Evolutionary conservation across 768 basidiomycete genomes (phyloP).

Genomic region (Tricholoma sp.): DNA sequence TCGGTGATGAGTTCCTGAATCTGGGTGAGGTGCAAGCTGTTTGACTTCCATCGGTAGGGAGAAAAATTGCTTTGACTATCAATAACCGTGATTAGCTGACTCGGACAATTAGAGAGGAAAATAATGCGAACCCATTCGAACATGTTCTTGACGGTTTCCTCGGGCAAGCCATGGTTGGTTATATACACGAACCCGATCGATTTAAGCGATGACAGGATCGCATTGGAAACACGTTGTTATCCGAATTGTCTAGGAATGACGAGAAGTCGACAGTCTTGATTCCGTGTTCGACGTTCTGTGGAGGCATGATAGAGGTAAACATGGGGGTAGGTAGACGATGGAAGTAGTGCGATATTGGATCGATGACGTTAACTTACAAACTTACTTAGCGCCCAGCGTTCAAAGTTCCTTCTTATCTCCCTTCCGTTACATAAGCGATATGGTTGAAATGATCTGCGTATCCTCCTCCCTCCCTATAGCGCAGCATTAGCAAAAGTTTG

Average conservation of each 20-base stretch:
- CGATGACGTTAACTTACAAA: too few species aligned
- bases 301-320: neutral
- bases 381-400: too few species aligned
- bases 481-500: too few species aligned
- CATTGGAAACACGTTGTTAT: slow-evolving; percentile 34
- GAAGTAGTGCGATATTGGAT: neutral
- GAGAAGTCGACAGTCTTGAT: slow-evolving; percentile 32
- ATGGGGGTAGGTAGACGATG: slow-evolving; percentile 21
- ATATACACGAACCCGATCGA: slow-evolving; percentile 45
- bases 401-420: too few species aligned
- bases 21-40: slow-evolving; percentile 40
- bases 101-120: neutral
- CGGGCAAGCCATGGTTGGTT: slow-evolving; percentile 35
- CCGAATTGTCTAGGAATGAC: slow-evolving; percentile 35
- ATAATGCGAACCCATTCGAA: slow-evolving; percentile 33
- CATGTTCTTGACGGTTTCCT: slow-evolving; percentile 32
- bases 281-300: neutral
- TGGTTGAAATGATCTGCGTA: too few species aligned
- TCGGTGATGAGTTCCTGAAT: slow-evolving; percentile 39
- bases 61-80: slow-evolving; percentile 34
- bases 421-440: too few species aligned
- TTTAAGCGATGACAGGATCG: slow-evolving; percentile 41
- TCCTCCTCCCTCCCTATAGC: too few species aligned
- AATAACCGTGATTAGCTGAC: neutral
- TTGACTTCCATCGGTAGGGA: slow-evolving; percentile 32